Conservation (phyloP, 2,329 filamentous ascomycete species). For the Paraphaeosphaeria sporulosa region DNA sequence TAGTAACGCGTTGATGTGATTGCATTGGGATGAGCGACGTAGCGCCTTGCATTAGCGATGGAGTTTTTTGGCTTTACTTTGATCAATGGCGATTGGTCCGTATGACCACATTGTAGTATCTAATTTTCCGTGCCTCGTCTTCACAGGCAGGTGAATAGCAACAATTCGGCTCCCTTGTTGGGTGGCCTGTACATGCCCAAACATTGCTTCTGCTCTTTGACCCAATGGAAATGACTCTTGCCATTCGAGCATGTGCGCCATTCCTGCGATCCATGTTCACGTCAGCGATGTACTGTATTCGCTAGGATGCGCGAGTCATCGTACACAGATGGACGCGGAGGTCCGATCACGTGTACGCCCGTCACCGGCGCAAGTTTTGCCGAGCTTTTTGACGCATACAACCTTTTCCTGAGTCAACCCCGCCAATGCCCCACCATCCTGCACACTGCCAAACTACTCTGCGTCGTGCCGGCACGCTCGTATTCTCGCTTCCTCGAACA, state of each 20-base stretch:
- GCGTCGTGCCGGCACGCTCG: conserved; percentile 27
- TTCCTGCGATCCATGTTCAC: neutral
- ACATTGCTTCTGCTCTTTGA: neutral
- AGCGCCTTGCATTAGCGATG: conserved; percentile 42
- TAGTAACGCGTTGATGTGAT: conserved; percentile 9
- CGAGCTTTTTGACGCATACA: conserved; percentile 21
- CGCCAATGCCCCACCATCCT: conserved; percentile 32
- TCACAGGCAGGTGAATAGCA: conserved; percentile 20
- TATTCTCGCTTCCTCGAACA: conserved; percentile 19
- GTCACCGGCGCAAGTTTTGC: conserved; percentile 16
- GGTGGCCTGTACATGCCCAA: conserved; percentile 14
- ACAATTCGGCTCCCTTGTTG: conserved; percentile 19
- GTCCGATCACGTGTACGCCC: conserved; percentile 14
- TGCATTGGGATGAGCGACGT: conserved; percentile 20
- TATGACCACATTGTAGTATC: conserved; percentile 22
- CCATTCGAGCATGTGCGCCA: neutral
- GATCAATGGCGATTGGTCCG: neutral
- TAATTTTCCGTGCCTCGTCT: conserved; percentile 18
- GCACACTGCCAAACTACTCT: conserved; percentile 20
- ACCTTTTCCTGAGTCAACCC: conserved; percentile 29
- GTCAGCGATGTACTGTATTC: neutral
- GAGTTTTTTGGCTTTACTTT: conserved; percentile 25
- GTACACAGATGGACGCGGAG: conserved; percentile 8
- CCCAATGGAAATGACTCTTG: neutral
- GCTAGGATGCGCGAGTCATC: neutral